Evolutionary conservation across 495 filamentous ascomycete species (phyloP).

Genomic region (Aspergillus campestris): DNA sequence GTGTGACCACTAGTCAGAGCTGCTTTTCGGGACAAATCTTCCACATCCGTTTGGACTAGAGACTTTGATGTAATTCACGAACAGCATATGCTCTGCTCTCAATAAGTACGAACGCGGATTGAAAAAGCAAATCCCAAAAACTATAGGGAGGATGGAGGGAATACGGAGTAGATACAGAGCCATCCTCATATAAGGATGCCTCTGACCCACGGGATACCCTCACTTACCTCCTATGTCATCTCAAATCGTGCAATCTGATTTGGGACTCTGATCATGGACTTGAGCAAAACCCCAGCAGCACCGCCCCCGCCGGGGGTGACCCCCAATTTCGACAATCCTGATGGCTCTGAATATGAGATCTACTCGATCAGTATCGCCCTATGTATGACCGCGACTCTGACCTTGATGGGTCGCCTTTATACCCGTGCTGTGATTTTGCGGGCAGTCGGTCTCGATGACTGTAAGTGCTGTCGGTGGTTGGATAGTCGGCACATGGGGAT

Average conservation of each 20-base stretch:
- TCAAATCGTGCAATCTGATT: not conserved
- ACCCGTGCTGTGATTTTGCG: not conserved
- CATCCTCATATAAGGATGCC: not conserved
- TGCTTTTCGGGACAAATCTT: too few species aligned
- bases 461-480: not conserved
- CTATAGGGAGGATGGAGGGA: too few species aligned
- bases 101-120: too few species aligned
- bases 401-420: slow-evolving; percentile 5
- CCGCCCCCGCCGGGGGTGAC: slow-evolving; percentile 14
- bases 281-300: slow-evolving; percentile 4
- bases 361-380: slow-evolving; percentile 7
- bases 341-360: slow-evolving; percentile 3
- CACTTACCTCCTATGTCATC: not conserved
- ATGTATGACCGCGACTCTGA: not conserved
- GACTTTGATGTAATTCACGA: too few species aligned
- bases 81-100: too few species aligned
- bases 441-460: slow-evolving; percentile 1
- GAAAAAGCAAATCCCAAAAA: too few species aligned
- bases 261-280: not conserved
- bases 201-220: not conserved
- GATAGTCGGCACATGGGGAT: not conserved
- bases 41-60: too few species aligned
- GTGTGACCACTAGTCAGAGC: too few species aligned
- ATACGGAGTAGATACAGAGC: too few species aligned
- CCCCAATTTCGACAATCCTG: slow-evolving; percentile 12